Evolutionary conservation across 148 eudicot species (phyloP).

Genomic region (Mesembryanthemum crystallinum): DNA sequence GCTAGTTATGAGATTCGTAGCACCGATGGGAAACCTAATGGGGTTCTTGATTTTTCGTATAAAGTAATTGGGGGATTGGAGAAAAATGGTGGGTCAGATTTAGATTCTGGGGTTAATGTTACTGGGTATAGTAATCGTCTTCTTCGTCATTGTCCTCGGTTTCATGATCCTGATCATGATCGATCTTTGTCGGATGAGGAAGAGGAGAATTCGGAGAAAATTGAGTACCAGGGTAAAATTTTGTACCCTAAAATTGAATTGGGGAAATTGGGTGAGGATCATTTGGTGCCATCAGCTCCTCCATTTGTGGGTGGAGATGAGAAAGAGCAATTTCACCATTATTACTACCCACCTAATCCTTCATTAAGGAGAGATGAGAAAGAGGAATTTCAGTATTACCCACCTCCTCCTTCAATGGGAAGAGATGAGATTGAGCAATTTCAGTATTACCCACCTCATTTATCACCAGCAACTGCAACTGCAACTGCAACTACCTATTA

Average conservation of each 20-base stretch:
- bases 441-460: neutral
- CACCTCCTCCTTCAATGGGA: neutral
- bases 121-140: slow-evolving; percentile 9
- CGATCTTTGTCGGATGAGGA: neutral
- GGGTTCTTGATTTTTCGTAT: slow-evolving; percentile 41
- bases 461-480: neutral
- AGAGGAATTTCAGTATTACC: neutral
- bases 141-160: neutral
- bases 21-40: slow-evolving; percentile 43
- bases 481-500: neutral
- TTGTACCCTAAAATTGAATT: slow-evolving; percentile 29
- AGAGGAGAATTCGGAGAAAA: too few species aligned
- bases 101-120: neutral
- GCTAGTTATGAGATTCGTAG: slow-evolving; percentile 41
- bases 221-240: slow-evolving; percentile 9
- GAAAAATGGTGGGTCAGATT: neutral
- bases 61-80: slow-evolving; percentile 18
- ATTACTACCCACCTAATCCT: neutral
- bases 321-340: neutral
- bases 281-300: neutral
- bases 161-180: neutral
- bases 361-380: neutral
- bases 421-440: neutral
- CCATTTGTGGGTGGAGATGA: neutral
- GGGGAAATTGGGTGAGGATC: neutral